These are phyloP conservation scores for Ogataea allantospora DNA, from an alignment of 805 yeast genomes.

Conservation along the genomic window DNA sequence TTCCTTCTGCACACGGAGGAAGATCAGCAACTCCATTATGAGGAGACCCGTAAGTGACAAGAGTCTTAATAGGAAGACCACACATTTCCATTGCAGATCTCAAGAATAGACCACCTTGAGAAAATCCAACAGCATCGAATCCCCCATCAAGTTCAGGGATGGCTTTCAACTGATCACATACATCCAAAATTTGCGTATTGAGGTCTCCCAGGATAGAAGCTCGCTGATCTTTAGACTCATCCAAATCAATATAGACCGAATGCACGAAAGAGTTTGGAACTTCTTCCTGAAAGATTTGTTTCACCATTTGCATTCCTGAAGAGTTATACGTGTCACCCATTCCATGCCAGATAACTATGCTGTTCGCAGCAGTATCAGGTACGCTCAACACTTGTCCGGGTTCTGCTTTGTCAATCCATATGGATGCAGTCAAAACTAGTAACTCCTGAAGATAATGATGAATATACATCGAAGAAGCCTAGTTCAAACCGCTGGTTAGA, in stretches of 20 bases:
- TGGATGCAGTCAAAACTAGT: neutral
- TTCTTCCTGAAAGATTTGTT: constrained; percentile 39
- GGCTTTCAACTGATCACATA: constrained; percentile 50
- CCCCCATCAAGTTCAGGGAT: constrained; percentile 51
- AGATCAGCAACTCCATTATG: constrained; percentile 73
- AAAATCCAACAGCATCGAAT: constrained; percentile 73
- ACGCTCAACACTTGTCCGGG: neutral
- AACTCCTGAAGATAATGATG: neutral
- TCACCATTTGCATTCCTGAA: constrained; percentile 49
- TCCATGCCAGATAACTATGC: constrained; percentile 78
- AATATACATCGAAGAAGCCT: neutral
- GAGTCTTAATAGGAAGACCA: constrained; percentile 43
- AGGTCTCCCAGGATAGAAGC: constrained; percentile 60
- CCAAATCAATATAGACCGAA: constrained; percentile 50
- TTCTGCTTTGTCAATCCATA: neutral
- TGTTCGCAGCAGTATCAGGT: neutral
- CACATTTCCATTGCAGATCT: constrained; percentile 66
- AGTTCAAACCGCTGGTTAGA: no score
- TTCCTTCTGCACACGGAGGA: constrained; percentile 53
- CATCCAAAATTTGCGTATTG: constrained; percentile 50
- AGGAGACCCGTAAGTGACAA: constrained; percentile 79
- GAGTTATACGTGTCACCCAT: constrained; percentile 75
- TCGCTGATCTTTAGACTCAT: constrained; percentile 51
- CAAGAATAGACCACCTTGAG: constrained; percentile 83
- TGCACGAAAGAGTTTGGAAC: constrained; percentile 54